Percentiles rank a stretch among this genome's conserved stretches.
Evolutionary conservation across 306 rosid species (phyloP).

Genomic region (Casuarina cunninghamiana): DNA sequence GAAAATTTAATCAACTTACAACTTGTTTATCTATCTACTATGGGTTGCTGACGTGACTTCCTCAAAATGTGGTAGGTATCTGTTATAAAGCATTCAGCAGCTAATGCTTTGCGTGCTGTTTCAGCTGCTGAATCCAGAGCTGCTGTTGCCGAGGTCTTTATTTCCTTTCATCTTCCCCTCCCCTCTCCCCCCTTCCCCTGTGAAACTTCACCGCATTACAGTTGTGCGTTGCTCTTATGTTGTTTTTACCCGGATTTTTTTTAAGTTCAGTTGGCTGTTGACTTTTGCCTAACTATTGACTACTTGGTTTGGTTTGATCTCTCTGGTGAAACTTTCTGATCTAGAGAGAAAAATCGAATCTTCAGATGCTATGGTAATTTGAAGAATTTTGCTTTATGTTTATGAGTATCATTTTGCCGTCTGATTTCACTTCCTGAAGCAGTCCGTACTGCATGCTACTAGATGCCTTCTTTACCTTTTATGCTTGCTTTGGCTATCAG

Average conservation of each 20-base stretch:
- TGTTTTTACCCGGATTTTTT: neutral
- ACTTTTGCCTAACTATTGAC: neutral
- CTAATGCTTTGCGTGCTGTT: slow-evolving; percentile 64
- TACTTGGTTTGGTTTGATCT: slow-evolving; percentile 5
- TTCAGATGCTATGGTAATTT: slow-evolving; percentile 51
- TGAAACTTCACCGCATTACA: neutral
- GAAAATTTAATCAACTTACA: slow-evolving; percentile 14
- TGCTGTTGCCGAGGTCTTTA: slow-evolving; percentile 77
- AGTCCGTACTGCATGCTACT: neutral
- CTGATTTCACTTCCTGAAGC: neutral
- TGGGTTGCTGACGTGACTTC: slow-evolving; percentile 11
- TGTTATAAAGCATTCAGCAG: slow-evolving; percentile 51
- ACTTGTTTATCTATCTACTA: neutral
- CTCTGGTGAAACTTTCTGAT: slow-evolving; percentile 64
- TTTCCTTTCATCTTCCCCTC: neutral
- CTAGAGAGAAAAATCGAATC: slow-evolving; percentile 60
- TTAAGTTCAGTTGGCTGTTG: neutral
- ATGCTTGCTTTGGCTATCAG: neutral
- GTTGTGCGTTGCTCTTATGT: neutral
- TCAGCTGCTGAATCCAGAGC: slow-evolving; percentile 85
- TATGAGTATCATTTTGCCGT: neutral
- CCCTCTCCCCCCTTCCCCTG: too few species aligned
- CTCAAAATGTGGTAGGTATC: slow-evolving; percentile 53
- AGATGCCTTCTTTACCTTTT: neutral
- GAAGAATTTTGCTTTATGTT: neutral